Percentiles rank a stretch among this genome's conserved stretches.
Evolutionary conservation across 179 eudicot genomes (phyloP).

Genomic region (Spergularia azorica): DNA sequence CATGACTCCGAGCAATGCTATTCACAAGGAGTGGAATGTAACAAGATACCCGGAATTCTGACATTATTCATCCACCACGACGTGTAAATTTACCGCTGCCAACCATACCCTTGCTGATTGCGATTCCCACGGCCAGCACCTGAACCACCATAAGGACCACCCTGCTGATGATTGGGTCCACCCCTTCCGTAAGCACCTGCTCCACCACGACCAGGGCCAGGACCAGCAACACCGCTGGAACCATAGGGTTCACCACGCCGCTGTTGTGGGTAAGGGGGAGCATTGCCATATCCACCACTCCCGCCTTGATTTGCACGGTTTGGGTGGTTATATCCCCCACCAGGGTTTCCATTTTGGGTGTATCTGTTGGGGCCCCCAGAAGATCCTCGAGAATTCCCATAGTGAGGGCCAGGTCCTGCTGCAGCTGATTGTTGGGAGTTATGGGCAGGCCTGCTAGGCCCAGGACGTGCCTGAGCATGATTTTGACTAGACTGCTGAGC

Average conservation of each 20-base stretch:
- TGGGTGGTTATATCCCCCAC: slow-evolving; percentile 58
- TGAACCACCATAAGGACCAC: slow-evolving; percentile 60
- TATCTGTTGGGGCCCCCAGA: slow-evolving; percentile 70
- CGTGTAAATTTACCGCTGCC: slow-evolving; percentile 46
- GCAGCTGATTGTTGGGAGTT: slow-evolving; percentile 51
- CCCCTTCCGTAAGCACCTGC: slow-evolving; percentile 55
- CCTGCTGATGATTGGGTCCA: slow-evolving; percentile 59
- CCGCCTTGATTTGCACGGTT: slow-evolving; percentile 57
- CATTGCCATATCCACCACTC: slow-evolving; percentile 50
- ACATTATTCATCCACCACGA: not conserved
- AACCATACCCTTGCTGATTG: slow-evolving; percentile 68
- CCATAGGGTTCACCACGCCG: slow-evolving; percentile 67
- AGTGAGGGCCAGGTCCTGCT: slow-evolving; percentile 59
- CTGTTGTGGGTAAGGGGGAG: slow-evolving; percentile 61
- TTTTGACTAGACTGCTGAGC: slow-evolving; percentile 72
- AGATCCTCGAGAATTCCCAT: slow-evolving; percentile 70
- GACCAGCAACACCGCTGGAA: slow-evolving; percentile 43
- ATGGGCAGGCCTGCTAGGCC: slow-evolving; percentile 57
- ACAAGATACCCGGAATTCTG: not conserved
- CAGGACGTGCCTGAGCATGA: slow-evolving; percentile 55
- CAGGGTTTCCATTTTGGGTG: slow-evolving; percentile 59
- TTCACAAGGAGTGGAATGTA: too few species aligned
- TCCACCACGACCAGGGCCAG: slow-evolving; percentile 62
- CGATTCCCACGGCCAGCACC: slow-evolving; percentile 74
- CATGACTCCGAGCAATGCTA: too few species aligned